Percentiles rank a stretch among this genome's conserved stretches.
These are phyloP conservation scores for Orbilia brochopaga DNA, from an alignment of 2,329 filamentous ascomycete genomes.

Conservation along the genomic window DNA sequence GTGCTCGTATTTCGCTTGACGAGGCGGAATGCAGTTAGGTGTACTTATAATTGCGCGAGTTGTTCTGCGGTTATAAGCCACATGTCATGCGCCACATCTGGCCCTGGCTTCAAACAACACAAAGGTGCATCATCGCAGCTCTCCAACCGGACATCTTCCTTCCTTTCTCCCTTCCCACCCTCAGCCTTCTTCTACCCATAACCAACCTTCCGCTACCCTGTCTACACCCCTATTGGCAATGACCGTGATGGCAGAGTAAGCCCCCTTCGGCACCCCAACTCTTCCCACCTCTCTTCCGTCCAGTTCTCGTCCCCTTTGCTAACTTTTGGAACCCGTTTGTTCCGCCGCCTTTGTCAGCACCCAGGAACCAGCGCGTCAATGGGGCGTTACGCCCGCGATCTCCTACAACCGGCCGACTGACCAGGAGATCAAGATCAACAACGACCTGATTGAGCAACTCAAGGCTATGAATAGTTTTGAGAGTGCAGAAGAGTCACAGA, in stretches of 20 bases:
- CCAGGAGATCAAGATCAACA: constrained; percentile 76
- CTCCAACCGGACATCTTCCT: constrained; percentile 2
- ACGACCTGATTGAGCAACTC: constrained; percentile 80
- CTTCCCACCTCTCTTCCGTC: background rate
- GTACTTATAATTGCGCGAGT: background rate
- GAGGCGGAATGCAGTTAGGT: too few species aligned
- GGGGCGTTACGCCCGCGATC: constrained; percentile 84
- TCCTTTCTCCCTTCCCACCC: constrained; percentile 12
- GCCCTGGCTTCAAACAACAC: background rate
- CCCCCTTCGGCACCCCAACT: background rate
- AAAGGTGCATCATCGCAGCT: constrained; percentile 7
- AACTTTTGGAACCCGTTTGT: constrained; percentile 4
- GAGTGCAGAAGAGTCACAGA: constrained; percentile 77
- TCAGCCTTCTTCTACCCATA: constrained; percentile 13
- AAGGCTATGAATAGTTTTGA: constrained; percentile 93
- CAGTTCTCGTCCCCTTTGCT: constrained; percentile 1
- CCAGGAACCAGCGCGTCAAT: constrained; percentile 56
- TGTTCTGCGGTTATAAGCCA: background rate
- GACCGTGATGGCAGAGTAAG: background rate
- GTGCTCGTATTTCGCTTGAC: too few species aligned
- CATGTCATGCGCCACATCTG: background rate
- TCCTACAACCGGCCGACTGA: constrained; percentile 77
- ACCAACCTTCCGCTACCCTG: background rate
- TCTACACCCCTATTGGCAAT: background rate
- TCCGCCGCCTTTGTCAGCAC: constrained; percentile 7